Conservation (phyloP, 106 monocot species). For the Allium cepa region DNA sequence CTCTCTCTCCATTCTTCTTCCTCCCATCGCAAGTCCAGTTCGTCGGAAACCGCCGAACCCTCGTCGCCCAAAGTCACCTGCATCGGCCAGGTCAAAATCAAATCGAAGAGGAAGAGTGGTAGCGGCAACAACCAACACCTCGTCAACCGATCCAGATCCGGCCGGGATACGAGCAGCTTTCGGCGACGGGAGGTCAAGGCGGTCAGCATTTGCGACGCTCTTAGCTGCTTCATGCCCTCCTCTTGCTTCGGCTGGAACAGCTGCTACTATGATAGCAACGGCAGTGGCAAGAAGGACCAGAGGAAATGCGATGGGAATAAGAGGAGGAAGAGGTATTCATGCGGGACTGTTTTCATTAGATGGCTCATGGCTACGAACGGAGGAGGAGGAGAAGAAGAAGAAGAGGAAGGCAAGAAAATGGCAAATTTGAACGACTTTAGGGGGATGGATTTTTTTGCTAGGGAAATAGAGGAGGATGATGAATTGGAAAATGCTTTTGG, state of each 20-base stretch:
- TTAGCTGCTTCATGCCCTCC: slow-evolving; percentile 47
- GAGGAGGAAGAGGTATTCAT: slow-evolving; percentile 17
- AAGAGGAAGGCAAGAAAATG: background rate
- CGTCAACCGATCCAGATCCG: slow-evolving; percentile 47
- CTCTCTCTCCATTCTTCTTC: slow-evolving; percentile 80
- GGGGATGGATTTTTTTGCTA: slow-evolving; percentile 4
- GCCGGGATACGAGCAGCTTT: slow-evolving; percentile 29
- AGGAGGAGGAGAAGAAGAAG: slow-evolving; percentile 7
- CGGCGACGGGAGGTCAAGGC: slow-evolving; percentile 22
- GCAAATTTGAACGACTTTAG: slow-evolving; percentile 11
- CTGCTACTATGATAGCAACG: no score
- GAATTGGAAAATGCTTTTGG: slow-evolving; percentile 7
- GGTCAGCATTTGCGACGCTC: slow-evolving; percentile 43
- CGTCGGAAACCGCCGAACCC: slow-evolving; percentile 70
- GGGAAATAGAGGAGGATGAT: background rate
- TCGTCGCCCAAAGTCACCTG: slow-evolving; percentile 97
- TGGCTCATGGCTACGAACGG: slow-evolving; percentile 63
- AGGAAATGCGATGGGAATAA: background rate
- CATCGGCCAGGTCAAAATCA: slow-evolving; percentile 95
- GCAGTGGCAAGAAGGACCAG: slow-evolving; percentile 5
- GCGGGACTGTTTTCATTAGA: slow-evolving; percentile 54
- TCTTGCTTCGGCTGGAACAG: no score
- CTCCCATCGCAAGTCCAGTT: slow-evolving; percentile 15
- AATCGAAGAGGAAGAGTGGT: slow-evolving; percentile 30
- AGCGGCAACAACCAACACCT: background rate